Base-by-base conservation (phyloP, 2,329 filamentous ascomycete species). In the Pseudocercospora vitis region DNA sequence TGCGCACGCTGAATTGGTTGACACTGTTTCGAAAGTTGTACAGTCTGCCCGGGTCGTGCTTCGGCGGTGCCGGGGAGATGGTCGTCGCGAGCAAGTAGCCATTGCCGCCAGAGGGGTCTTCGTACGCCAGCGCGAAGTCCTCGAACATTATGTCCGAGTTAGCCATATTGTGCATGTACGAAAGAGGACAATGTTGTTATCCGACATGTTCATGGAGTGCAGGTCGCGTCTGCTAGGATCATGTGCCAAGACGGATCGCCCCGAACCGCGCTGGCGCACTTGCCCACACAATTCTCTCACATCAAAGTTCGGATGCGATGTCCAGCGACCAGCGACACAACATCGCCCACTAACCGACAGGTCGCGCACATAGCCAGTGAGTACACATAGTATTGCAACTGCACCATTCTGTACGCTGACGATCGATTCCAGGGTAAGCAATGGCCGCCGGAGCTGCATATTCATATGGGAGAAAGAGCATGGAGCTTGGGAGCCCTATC, bases 81-180 rank as follows among this genome's bases (percentile, higher is more conserved):
- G 88, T 88, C 55, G 82, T 80, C 16, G 91, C 87, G 31, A 97
- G 81, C 45, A 79, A 78, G 64, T 87, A 86, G 56, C 91, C 91
- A 68, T 88, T 83, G 9, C 42, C 37, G 53, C 91, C 91, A 67
- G 88, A 82, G 52, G 80, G 78, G 24, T 75, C 71, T 44, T 76
- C 71, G 65, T 91, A 81, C 32, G 89, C 89, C 53, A 81, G 74
- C 51, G 81, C 83, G 70, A 96, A 95, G 55, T 88, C 83, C 35
- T 78, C 75, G 65, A 95, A 87, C 48, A 94, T 75, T 48, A 78
- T 74, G 67, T 91, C 84, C 14, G 49, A 45, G 14, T 50, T 55
- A 9, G 50, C 48, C 56, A 57, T 59, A 21, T 44, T 47, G 44
- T 12, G 19, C 19, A 23, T 12, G 1, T 42, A 11, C 21, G 19